phyloP scores from a whole-genome alignment of 305 asterid species.

The Andrographis paniculata region DNA sequence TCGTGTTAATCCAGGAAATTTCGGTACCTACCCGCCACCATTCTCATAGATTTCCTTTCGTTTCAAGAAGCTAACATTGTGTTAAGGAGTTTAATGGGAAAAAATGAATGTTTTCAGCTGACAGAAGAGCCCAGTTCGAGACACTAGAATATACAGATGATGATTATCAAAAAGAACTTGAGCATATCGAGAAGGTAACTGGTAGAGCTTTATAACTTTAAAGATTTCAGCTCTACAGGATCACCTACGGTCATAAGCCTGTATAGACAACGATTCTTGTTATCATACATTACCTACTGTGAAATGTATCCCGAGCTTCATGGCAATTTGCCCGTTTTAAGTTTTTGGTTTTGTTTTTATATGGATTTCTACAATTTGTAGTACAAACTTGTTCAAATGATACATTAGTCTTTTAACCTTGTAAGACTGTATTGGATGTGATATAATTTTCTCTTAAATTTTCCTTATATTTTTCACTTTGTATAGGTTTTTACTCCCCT shows the following conservation, averaged over 20 bases:
- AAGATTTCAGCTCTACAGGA: not conserved
- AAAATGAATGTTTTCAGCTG: constrained; percentile 57
- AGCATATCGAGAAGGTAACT: constrained; percentile 71
- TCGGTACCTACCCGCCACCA: constrained; percentile 44
- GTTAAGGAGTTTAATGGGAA: not conserved
- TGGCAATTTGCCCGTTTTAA: too few relatives aligned
- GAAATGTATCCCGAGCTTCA: too few relatives aligned
- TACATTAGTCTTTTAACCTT: too few relatives aligned
- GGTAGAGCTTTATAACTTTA: not conserved
- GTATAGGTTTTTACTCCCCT: constrained; percentile 83
- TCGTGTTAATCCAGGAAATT: constrained; percentile 98
- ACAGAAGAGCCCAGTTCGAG: constrained; percentile 98
- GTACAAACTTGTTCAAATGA: too few relatives aligned
- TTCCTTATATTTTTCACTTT: not conserved
- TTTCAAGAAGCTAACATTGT: not conserved
- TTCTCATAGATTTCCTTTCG: not conserved
- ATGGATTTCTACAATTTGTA: too few relatives aligned
- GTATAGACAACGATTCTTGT: too few relatives aligned
- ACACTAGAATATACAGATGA: constrained; percentile 88
- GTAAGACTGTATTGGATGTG: too few relatives aligned
- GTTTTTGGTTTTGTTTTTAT: too few relatives aligned
- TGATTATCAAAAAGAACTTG: constrained; percentile 84
- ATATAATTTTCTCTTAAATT: too few relatives aligned
- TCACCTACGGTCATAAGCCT: too few relatives aligned
- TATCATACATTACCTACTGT: too few relatives aligned